phyloP scores from a whole-genome alignment of 1,139 yeast species.

The Debaryomycetaceae sp. region DNA sequence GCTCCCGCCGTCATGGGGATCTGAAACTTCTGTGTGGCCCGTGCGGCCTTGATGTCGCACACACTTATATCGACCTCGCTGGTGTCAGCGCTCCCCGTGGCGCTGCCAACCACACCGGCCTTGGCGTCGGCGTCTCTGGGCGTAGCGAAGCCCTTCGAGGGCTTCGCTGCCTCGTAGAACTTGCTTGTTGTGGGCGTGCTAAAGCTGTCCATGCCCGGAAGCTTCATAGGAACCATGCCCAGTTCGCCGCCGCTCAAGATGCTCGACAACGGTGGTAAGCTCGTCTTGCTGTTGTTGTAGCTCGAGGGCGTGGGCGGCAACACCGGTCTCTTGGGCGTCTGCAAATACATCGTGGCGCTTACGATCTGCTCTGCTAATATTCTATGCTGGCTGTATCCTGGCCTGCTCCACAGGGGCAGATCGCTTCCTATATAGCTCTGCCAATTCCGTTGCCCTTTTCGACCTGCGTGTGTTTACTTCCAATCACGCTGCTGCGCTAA shows the following conservation, averaged over 20 bases:
- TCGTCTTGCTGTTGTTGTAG: conserved; percentile 17
- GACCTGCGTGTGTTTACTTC: neutral
- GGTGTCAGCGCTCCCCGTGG: neutral
- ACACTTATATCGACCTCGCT: conserved; percentile 4
- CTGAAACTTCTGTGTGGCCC: neutral
- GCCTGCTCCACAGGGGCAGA: neutral
- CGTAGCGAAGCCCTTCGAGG: neutral
- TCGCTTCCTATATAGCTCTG: neutral
- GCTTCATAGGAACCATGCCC: conserved; percentile 14
- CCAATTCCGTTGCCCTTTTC: neutral
- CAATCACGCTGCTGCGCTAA: neutral
- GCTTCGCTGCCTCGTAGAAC: neutral
- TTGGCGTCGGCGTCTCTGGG: neutral
- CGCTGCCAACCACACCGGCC: neutral
- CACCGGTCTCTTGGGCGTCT: conserved; percentile 30
- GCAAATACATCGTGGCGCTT: conserved; percentile 14
- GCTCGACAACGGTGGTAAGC: conserved; percentile 43
- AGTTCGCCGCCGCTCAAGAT: conserved; percentile 17
- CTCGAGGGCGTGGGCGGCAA: conserved; percentile 25
- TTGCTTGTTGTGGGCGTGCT: conserved; percentile 10
- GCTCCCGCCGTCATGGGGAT: conserved; percentile 3
- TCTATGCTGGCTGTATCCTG: neutral
- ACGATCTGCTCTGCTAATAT: neutral
- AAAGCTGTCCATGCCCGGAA: conserved; percentile 26
- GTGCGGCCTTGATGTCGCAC: conserved; percentile 1